Evolutionary conservation across 2,329 filamentous ascomycete species (phyloP), one percentile per base, ranked within the genome.

Genomic region (Fusarium sterilihyphosum): DNA sequence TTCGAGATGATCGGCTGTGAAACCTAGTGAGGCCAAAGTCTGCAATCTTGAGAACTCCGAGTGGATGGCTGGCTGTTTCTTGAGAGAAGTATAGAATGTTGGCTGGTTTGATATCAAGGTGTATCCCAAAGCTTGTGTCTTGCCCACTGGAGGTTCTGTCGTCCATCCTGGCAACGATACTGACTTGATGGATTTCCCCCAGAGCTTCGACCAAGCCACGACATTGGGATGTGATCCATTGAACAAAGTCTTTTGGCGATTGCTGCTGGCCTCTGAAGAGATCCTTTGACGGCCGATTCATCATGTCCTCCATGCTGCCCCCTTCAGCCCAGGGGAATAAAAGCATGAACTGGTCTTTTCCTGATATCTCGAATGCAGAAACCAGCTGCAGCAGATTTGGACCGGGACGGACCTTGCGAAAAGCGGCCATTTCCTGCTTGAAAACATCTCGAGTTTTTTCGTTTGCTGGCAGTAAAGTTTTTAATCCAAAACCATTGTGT

Each of bases 291-390:
- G 44, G 6, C 10, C 6, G 8, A 1, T 16, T 26, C 52, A 70
- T 64, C 8, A 70, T 2, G 5, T 64, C 37, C 1, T 10, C 6
- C 18, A 69, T 4, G 14, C 17, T 70, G 0, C 65, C 67, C 1
- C 46, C 65, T 2, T 59, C 38, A 3, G 67, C 67, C 67, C 64
- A 70, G 0, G 64, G 58, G 6, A 69, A 70, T 1, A 69, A 60
- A 20, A 70, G 49, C 50, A 52, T 61, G 18, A 37, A 68, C 4
- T 9, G 33, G 1, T 29, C 3, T 9, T 49, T 49, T 24, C 18
- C 6, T 8, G 18, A 37, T 8, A 61, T 46, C 6, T 69, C 50
- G 22, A 70, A 33, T 13, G 67, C 2, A 47, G 58, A 38, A 9
- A 50, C 0, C 2, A 69, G 18, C 16, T 70, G 46, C 0, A 68